Percentiles rank a stretch among this genome's conserved stretches.
Evolutionary conservation across 345 rosid genomes (phyloP).

Genomic region (Geranium rotundifolium): DNA sequence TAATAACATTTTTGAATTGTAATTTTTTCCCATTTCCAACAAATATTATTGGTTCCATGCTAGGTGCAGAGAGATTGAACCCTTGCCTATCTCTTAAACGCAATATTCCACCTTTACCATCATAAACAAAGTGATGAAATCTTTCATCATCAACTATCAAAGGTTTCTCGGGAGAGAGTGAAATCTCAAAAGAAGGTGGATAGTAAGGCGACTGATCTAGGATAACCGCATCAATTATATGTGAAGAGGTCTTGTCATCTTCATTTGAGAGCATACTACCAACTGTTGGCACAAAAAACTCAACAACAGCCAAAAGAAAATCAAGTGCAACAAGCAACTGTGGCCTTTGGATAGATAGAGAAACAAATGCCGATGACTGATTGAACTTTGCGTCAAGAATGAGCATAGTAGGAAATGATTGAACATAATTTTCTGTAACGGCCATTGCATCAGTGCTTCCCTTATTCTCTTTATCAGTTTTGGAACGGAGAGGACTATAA

Average conservation of each 20-base stretch:
- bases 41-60: slow-evolving; percentile 63
- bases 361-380: slow-evolving; percentile 44
- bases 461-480: slow-evolving; percentile 20
- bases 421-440: slow-evolving; percentile 22
- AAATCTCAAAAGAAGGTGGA: slow-evolving; percentile 53
- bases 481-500: slow-evolving; percentile 21
- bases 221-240: slow-evolving; percentile 47
- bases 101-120: slow-evolving; percentile 79
- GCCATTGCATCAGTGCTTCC: slow-evolving; percentile 19
- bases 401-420: slow-evolving; percentile 77
- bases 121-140: slow-evolving; percentile 62
- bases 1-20: slow-evolving; percentile 70
- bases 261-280: slow-evolving; percentile 58
- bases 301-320: slow-evolving; percentile 81
- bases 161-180: slow-evolving; percentile 70
- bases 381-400: slow-evolving; percentile 80
- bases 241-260: slow-evolving; percentile 41
- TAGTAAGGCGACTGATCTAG: slow-evolving; percentile 48
- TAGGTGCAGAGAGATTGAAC: slow-evolving; percentile 41
- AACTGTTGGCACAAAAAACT: slow-evolving; percentile 82
- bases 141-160: slow-evolving; percentile 76
- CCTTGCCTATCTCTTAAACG: slow-evolving; percentile 67
- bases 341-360: slow-evolving; percentile 76
- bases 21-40: slow-evolving; percentile 71
- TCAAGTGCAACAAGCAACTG: slow-evolving; percentile 93